Percentiles rank a stretch among this genome's conserved stretches.
Evolutionary conservation across 257 asterid genomes (phyloP).

Genomic region (Ophiorrhiza pumila): DNA sequence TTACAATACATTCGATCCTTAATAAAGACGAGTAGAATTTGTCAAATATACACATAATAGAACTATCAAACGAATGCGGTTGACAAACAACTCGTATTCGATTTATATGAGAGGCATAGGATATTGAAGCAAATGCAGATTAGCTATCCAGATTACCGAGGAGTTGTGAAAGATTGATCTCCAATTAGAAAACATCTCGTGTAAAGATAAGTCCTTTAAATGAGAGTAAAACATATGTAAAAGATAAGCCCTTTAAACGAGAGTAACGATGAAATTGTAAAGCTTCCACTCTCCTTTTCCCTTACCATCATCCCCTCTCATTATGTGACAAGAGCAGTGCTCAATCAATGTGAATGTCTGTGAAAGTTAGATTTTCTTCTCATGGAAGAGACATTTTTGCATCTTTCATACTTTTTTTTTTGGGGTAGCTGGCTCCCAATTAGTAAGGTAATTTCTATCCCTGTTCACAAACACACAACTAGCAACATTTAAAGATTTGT

Average conservation of each 20-base stretch:
- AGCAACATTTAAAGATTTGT: background rate
- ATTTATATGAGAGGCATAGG: too few species aligned
- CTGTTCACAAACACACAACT: background rate
- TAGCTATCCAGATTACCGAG: background rate
- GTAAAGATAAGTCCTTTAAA: background rate
- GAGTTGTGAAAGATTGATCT: background rate
- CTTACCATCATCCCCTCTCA: background rate
- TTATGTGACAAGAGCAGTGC: background rate
- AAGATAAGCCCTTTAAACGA: too few species aligned
- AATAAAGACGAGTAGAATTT: too few species aligned
- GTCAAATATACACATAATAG: too few species aligned
- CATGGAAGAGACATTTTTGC: background rate
- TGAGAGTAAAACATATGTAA: too few species aligned
- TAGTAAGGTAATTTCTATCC: background rate
- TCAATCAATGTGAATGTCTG: background rate
- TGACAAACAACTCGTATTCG: too few species aligned
- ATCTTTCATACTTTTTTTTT: background rate
- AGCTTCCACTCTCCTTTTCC: background rate
- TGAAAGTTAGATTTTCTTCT: background rate
- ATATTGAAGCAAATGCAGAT: too few species aligned
- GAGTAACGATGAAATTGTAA: background rate
- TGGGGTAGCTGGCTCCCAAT: background rate
- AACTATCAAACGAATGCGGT: too few species aligned
- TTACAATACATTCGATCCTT: too few species aligned
- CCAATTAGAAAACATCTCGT: background rate